Evolutionary conservation across 78 protist genomes (phyloP), one percentile per base, ranked within the genome.

Genomic region (Cavenderia fasciculata): DNA sequence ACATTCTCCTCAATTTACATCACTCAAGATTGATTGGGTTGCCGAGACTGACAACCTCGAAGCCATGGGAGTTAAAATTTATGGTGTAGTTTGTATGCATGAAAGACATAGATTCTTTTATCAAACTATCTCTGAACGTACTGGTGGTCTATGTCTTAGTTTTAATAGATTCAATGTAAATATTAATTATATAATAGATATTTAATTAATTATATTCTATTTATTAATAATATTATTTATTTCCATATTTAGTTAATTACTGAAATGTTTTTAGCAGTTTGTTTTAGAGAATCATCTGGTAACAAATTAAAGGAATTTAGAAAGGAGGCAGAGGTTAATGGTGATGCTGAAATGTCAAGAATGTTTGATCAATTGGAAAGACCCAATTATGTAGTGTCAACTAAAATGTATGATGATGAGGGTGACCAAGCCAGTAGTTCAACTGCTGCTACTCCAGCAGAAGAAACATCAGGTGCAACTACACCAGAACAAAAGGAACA

Each of bases 191-290:
- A 4, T 31, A 61, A 27, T n/a, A n/a, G n/a, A n/a, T n/a, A n/a
- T n/a, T n/a, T n/a, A 4, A 61, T 18, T 7, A n/a, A 31, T 18
- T 7, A 12, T 16, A 31, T 16, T 5, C 16, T 7, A 61, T 16
- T 34, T 21, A 27, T 34, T 61, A 31, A 34, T 31, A 5, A 18
- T 18, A n/a, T 34, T 31, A 61, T 34, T 34, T 61, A 31, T 31
- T 61, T 16, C 14, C 31, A 4, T 34, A 18, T n/a, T 18, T 71
- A 75, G 29, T 66, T 69, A 23, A 88, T 88, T 16, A 79, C 74
- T 19, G 89, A 88, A 43, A 88, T 88, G 94, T 88, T 88, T 62
- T 43, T 88, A 59, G 94, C 94, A 14, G 62, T 88, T 51, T 88
- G 94, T 79, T 76, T 70, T 72, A 40, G 94, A 38, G 87, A 88